These are phyloP conservation scores for Striga hermonthica DNA, from an alignment of 305 asterid species.

Conservation along the genomic window DNA sequence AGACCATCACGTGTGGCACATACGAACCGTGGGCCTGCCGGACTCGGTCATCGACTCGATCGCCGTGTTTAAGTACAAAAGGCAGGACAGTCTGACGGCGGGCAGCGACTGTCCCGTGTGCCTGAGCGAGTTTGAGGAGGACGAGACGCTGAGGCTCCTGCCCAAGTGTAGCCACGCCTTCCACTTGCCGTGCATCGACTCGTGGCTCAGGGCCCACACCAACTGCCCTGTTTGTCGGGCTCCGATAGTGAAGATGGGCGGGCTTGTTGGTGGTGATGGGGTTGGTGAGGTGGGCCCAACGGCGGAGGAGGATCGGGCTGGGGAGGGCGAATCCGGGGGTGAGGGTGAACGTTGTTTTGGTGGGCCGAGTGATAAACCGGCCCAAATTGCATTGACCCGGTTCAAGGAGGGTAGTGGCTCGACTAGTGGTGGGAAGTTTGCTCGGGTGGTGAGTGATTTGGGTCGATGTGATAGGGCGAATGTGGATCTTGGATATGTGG, in stretches of 20 bases:
- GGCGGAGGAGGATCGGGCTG: background rate
- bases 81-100: slow-evolving; percentile 37
- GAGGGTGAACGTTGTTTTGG: background rate
- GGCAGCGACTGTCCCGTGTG: slow-evolving; percentile 66
- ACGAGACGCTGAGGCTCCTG: slow-evolving; percentile 57
- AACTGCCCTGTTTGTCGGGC: slow-evolving; percentile 78
- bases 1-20: slow-evolving; percentile 65
- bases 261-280: background rate
- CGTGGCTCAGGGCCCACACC: slow-evolving; percentile 64
- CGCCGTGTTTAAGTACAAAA: slow-evolving; percentile 39
- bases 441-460: slow-evolving; percentile 3
- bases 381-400: no score
- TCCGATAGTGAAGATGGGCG: slow-evolving; percentile 29
- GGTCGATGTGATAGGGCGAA: background rate
- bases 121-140: slow-evolving; percentile 64
- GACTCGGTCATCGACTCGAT: slow-evolving; percentile 56
- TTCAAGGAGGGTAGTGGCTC: no score
- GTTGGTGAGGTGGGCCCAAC: background rate
- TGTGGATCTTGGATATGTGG: background rate
- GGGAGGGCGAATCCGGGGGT: background rate
- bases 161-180: slow-evolving; percentile 74
- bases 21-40: slow-evolving; percentile 55
- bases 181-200: slow-evolving; percentile 65
- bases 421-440: background rate
- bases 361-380: background rate